These are phyloP conservation scores for Trichoderma pleuroti DNA, from an alignment of 2,329 filamentous ascomycete genomes.

Conservation along the genomic window DNA sequence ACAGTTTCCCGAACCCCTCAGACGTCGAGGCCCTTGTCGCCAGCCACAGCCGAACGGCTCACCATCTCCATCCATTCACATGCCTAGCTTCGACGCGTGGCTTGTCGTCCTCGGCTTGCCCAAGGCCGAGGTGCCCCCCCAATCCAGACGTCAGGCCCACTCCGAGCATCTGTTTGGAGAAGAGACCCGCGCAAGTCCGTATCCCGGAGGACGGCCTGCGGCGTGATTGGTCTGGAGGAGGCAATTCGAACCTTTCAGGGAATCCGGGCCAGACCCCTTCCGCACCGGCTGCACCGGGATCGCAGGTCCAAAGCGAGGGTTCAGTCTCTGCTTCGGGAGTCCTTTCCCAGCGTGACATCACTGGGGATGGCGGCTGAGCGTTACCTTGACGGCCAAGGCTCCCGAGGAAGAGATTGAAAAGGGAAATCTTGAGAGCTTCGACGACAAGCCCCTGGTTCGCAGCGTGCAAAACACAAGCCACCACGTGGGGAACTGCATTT, in stretches of 20 bases:
- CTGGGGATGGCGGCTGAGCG: not conserved
- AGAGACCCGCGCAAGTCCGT: conserved; percentile 7
- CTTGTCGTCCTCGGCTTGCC: not conserved
- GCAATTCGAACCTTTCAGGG: conserved; percentile 2
- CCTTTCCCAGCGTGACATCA: conserved; percentile 7
- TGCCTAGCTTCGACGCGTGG: not conserved
- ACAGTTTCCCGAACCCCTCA: not conserved
- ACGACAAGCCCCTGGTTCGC: not conserved
- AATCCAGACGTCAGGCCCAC: not conserved
- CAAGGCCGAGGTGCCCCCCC: not conserved
- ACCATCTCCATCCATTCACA: not conserved
- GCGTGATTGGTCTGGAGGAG: conserved; percentile 8
- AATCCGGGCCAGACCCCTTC: not conserved
- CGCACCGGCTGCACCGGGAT: conserved; percentile 9
- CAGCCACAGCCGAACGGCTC: conserved; percentile 8
- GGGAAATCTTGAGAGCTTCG: not conserved
- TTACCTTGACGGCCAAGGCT: not conserved
- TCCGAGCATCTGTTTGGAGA: not conserved
- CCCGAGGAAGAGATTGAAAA: not conserved
- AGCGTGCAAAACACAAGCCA: not conserved
- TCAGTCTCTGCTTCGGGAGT: not conserved
- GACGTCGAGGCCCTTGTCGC: not conserved
- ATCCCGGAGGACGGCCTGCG: conserved; percentile 12
- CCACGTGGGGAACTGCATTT: not conserved
- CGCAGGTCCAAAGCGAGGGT: not conserved